phyloP scores from a whole-genome alignment of 164 flowering plant genomes.

The Liquidambar formosana region DNA sequence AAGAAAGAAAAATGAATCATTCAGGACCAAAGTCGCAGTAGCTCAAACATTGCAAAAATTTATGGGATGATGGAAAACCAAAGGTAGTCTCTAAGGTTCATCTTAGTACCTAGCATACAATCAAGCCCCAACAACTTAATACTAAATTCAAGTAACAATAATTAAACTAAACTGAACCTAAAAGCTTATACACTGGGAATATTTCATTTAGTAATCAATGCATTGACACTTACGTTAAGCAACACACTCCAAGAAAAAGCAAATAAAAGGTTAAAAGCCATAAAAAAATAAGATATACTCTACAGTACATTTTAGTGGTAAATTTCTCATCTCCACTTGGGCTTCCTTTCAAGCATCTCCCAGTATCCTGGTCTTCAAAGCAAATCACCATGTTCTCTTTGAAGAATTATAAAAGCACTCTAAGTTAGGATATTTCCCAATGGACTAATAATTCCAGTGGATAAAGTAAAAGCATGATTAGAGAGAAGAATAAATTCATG shows the following conservation, averaged over 20 bases:
- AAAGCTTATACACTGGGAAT: neutral
- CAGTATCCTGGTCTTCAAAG: constrained; percentile 74
- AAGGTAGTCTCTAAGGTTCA: too few species aligned
- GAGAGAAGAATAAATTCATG: constrained; percentile 2
- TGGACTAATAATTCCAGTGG: neutral
- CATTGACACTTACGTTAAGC: neutral
- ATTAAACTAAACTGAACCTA: neutral
- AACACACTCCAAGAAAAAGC: neutral
- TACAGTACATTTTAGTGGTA: constrained; percentile 61
- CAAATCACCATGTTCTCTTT: constrained; percentile 96
- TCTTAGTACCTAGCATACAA: too few species aligned
- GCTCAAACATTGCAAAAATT: too few species aligned
- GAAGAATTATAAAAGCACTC: constrained; percentile 14
- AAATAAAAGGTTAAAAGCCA: neutral
- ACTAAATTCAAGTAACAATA: neutral
- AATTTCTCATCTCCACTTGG: constrained; percentile 53
- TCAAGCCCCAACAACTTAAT: neutral
- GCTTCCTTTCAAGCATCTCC: constrained; percentile 68
- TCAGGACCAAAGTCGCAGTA: too few species aligned
- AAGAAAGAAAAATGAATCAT: too few species aligned
- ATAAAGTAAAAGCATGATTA: neutral
- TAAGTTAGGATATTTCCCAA: constrained; percentile 8
- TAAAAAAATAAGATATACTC: neutral
- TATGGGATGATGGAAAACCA: too few species aligned
- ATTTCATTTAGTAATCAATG: neutral